phyloP scores from a whole-genome alignment of 2,329 filamentous ascomycete species.

The Cladophialophora bantiana region DNA sequence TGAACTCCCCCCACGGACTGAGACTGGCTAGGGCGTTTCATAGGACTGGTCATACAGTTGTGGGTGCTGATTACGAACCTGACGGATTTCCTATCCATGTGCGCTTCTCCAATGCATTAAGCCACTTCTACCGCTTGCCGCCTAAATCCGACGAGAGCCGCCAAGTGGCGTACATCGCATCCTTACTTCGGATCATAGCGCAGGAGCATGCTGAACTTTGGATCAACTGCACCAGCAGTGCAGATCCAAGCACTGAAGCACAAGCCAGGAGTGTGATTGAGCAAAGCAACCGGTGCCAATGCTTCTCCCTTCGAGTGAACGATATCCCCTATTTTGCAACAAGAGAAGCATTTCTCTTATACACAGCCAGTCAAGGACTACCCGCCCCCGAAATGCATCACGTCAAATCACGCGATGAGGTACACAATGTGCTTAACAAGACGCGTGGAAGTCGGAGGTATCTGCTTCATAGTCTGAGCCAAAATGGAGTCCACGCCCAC shows the following conservation, averaged over 20 bases:
- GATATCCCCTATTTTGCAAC: slow-evolving; percentile 21
- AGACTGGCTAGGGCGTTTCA: slow-evolving; percentile 71
- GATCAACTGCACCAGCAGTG: slow-evolving; percentile 74
- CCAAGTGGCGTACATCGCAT: slow-evolving; percentile 58
- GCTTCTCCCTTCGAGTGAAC: slow-evolving; percentile 24
- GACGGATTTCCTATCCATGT: slow-evolving; percentile 58
- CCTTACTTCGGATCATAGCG: slow-evolving; percentile 65
- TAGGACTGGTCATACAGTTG: slow-evolving; percentile 69
- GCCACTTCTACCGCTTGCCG: slow-evolving; percentile 60
- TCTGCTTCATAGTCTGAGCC: slow-evolving; percentile 69
- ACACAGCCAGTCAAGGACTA: slow-evolving; percentile 27
- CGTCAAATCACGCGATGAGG: slow-evolving; percentile 62
- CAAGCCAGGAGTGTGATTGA: slow-evolving; percentile 68
- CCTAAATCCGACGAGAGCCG: slow-evolving; percentile 16
- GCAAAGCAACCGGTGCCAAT: slow-evolving; percentile 64
- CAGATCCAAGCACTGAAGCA: slow-evolving; percentile 69
- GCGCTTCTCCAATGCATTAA: slow-evolving; percentile 65
- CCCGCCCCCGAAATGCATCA: slow-evolving; percentile 60
- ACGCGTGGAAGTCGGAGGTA: slow-evolving; percentile 56
- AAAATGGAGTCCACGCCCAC: slow-evolving; percentile 52
- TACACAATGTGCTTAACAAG: slow-evolving; percentile 61
- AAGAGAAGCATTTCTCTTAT: slow-evolving; percentile 28
- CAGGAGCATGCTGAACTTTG: slow-evolving; percentile 71
- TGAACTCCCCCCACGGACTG: slow-evolving; percentile 75
- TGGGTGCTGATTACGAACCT: slow-evolving; percentile 71